Evolutionary conservation across 2,329 filamentous ascomycete genomes (phyloP), one percentile per base, ranked within the genome.

Genomic region (Alternaria panax): DNA sequence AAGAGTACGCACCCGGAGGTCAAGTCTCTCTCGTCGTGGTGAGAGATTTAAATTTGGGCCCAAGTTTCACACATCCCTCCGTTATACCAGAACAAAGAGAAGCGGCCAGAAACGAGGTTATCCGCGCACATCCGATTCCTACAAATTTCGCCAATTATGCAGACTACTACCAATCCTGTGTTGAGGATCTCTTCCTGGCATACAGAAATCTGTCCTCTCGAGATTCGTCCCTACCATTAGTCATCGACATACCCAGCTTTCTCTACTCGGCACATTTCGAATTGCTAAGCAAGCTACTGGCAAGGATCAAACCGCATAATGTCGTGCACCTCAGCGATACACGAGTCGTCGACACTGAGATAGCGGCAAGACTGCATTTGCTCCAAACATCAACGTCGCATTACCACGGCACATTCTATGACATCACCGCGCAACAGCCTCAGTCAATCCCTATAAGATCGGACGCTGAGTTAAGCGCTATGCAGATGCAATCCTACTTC

Each of bases 401-500:
- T 16, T 69, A 67, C 11, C 67, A 74, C 27, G 78, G 78, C 5
- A 67, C 69, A 0, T 81, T 90, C 43, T 82, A 82, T 52, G 80
- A 79, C 5, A 78, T 92, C 5, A 85, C 88, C 5, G 88, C 89
- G 1, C 68, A 70, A 1, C 85, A 88, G 20, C 63, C 61, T 3
- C 46, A 54, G 11, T 50, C 50, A 2, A 28, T 50, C 11, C 57
- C 82, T 1, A 80, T 84, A 3, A 82, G 88, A 36, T 90, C 88
- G 9, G 84, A 90, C 0, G 83, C 86, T 0, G 88, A 93, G 61
- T 77, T 92, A 3, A 82, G 90, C 51, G 84, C 85, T 6, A 92
- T 94, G 89, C 90, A 93, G 66, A 87, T 84, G n/a, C 88, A 92
- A 83, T 89, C 90, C 0, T 94, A 93, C 68, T 92, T 94, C 69